Evolutionary conservation across 805 yeast genomes (phyloP), one percentile per base, ranked within the genome.

Genomic region (Metschnikowia noctiluminum): DNA sequence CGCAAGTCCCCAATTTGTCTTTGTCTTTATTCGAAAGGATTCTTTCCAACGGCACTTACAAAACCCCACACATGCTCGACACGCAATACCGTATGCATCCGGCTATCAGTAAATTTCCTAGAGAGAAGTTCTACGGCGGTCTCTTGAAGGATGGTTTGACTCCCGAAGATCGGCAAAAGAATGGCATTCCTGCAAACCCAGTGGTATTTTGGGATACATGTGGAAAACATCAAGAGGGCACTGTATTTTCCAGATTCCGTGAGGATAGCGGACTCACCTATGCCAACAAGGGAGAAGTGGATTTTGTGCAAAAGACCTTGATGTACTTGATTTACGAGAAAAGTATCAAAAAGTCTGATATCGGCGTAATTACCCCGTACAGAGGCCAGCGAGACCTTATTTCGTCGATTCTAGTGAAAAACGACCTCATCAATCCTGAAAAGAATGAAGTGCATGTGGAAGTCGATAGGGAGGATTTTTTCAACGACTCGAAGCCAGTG

Each of bases 21-120:
- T 71, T 81, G 67, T 84, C 89, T 1, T 64, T 85, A 48, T 85
- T 85, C 58, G 89, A 85, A 67, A 71, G 92, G 59, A 78, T 83
- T 3, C 62, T 85, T 42, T 63, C 71, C 37, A 84, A 83, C 62
- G 87, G 85, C 2, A 76, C 85, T 0, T 83, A 80, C 58, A 65
- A 69, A 28, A 72, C 74, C 12, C 85, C 87, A 2, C 81, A 79
- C 53, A 81, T 85, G 89, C 73, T 85, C 58, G 83, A 85, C 56
- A 80, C 82, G 0, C 87, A 82, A 56, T 82, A 82, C 58, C 74
- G 87, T 64, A 82, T 82, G 87, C 86, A 82, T 55, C 87, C 87
- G 7, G 62, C 63, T 36, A 81, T 82, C 52, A 77, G 83, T 61
- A 82, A 75, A 45, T 82, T 81, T 62, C 82, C 87, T 1, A 69